Evolutionary conservation across 306 rosid species (phyloP).

Genomic region (Trichosanthes cucumerina): DNA sequence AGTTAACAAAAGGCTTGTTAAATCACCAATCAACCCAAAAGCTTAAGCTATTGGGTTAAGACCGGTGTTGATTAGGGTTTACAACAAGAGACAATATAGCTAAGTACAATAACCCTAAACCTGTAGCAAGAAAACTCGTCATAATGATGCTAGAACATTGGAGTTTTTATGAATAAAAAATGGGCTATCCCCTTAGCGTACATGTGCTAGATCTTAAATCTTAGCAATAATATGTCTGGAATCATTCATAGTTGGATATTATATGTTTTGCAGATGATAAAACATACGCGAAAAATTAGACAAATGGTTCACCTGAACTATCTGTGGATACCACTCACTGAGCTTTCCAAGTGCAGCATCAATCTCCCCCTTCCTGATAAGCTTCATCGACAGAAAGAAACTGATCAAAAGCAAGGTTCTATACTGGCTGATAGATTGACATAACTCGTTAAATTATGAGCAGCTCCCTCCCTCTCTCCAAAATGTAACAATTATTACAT

Average conservation of each 20-base stretch:
- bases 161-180: background rate
- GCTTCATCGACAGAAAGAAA: slow-evolving; percentile 42
- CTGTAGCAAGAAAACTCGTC: background rate
- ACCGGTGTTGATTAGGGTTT: background rate
- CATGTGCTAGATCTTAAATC: background rate
- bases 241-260: background rate
- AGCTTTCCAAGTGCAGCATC: slow-evolving; percentile 68
- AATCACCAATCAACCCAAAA: too few species aligned
- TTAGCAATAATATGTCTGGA: background rate
- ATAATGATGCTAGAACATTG: background rate
- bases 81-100: background rate
- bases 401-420: slow-evolving; percentile 15
- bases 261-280: background rate
- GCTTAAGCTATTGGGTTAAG: too few species aligned
- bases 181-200: background rate
- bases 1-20: too few species aligned
- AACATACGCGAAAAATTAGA: background rate
- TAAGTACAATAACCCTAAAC: background rate
- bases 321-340: slow-evolving; percentile 89
- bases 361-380: slow-evolving; percentile 78
- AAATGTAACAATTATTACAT: background rate
- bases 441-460: background rate
- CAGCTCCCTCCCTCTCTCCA: background rate
- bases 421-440: background rate
- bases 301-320: slow-evolving; percentile 68